A percentile compares a stretch with the other conserved stretches of the same genome.
phyloP scores from a whole-genome alignment of 2,329 filamentous ascomycete genomes.

The Ophiostoma pallidulum region DNA sequence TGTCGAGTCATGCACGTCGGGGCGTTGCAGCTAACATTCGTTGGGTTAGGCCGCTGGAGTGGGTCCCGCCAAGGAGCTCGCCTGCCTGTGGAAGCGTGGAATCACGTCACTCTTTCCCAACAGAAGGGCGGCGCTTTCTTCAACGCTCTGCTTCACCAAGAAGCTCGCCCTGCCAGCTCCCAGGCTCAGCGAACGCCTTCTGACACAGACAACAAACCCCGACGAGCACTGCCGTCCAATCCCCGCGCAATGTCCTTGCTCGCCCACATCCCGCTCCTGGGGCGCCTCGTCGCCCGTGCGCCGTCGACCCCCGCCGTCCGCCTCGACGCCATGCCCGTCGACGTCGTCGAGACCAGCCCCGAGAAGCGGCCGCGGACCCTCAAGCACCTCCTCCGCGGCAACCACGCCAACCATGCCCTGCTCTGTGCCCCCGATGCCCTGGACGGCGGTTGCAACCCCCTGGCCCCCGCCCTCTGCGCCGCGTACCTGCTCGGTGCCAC shows the following conservation, averaged over 20 bases:
- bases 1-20: no score
- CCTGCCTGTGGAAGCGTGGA: no score
- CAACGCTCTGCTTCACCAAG: no score
- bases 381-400: constrained; percentile 83
- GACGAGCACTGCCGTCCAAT: no score
- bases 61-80: no score
- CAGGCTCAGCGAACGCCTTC: no score
- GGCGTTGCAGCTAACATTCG: no score
- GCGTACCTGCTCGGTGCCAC: constrained; percentile 77
- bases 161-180: no score
- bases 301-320: constrained; percentile 25
- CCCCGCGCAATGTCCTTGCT: not conserved
- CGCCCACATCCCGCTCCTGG: not conserved
- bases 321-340: constrained; percentile 60
- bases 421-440: constrained; percentile 34
- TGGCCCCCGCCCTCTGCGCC: constrained; percentile 71
- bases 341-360: constrained; percentile 69
- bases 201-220: no score
- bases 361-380: constrained; percentile 74
- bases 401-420: constrained; percentile 83
- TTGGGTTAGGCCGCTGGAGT: no score
- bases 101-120: no score
- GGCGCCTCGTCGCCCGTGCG: not conserved
- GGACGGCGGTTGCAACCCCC: constrained; percentile 80
- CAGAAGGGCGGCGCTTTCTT: no score